Base-by-base conservation (phyloP, 2,329 filamentous ascomycete species). In the Annulohypoxylon truncatum region DNA sequence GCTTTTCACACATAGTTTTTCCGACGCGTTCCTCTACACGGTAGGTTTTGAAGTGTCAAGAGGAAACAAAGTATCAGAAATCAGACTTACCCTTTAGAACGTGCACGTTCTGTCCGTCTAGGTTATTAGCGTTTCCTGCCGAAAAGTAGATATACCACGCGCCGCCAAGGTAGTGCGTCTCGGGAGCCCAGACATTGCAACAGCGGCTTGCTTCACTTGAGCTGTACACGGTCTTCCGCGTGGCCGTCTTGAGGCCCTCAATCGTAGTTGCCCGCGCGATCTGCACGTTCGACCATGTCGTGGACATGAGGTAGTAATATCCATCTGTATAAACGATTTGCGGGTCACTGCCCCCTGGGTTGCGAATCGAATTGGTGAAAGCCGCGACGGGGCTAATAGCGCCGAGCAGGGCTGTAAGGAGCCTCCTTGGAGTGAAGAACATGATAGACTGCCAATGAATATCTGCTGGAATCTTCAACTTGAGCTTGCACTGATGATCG, bases 171-270 rank as follows among this genome's bases (percentile, higher is more conserved):
- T 82, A 82, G 70, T 87, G 85, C 0, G 87, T 76, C 69, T 87
- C 85, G 0, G 85, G 86, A 0, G 86, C 85, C 86, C 86, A 89
- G 35, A 88, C 81, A 57, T 86, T 87, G 73, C 84, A 84, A 74
- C 83, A 84, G 13, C 84, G 78, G 3, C 77, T 77, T 1, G 84
- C 72, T 13, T 80, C 81, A 3, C 74, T 76, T 59, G 85, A 83
- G 0, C 79, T 80, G 77, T 84, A 88, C 26, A 88, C 83, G 2
- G 79, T 72, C 67, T 85, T 86, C 18, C 80, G 82, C 35, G 82
- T 79, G 0, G 82, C 84, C 0, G 80, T 83, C 77, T 87, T 86
- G n/a, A 89, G 75, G 0, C 85, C 85, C 29, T 83, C 81, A 4
- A 89, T 75, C 0, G 85, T 88, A 8, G 77, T 84, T 0, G 87